Base-by-base conservation (phyloP, 2,329 filamentous ascomycete species). In the Teratosphaeria nubilosa region DNA sequence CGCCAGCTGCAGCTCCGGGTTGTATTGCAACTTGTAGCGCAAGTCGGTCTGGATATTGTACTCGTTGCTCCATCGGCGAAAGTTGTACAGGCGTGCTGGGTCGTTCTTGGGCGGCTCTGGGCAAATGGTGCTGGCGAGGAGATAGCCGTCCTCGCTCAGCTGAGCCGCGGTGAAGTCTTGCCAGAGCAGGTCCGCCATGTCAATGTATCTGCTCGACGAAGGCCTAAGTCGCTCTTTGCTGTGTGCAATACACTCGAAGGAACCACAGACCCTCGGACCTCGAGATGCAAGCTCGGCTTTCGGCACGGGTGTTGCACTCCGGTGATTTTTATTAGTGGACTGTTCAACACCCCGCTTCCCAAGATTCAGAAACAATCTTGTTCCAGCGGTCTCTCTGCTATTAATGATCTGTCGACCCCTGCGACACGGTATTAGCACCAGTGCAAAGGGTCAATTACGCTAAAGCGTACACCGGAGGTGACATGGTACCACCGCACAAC, bases 121-220 rank as follows among this genome's bases (percentile, higher is more conserved):
- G 14, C 83, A 86, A 59, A 97, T 77, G 10, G 88, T 88, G 60
- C 83, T 81, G 22, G 91, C 87, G 41, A 97, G 81, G 54, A 80
- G 78, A 66, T 87, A 86, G 60, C 91, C 91, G 70, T 88, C 83
- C 13, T 53, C 51, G 78, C 31, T 76, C 73, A 53, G 77, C 68
- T 91, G 82, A 45, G 89, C 89, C 58, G 82, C 76, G 57, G 82
- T 83, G 71, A 96, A 95, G 60, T 88, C 84, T 50, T 79, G 76
- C 67, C 95, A 87, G 55, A 94, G 76, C 56, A 79, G 76, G 69
- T 91, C 85, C 90, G 95, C 67, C 51, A 48, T 48, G 5, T 48
- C 20, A 16, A 48, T 10, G 16, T 48, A 16, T 48, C n/a, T 16
- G 14, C 55, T 58, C 22, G n/a, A n/a, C n/a, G n/a, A n/a, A n/a